Evolutionary conservation across 805 yeast species (phyloP), one percentile per base, ranked within the genome.

Genomic region (Zygosaccharomyces kombuchaensis): DNA sequence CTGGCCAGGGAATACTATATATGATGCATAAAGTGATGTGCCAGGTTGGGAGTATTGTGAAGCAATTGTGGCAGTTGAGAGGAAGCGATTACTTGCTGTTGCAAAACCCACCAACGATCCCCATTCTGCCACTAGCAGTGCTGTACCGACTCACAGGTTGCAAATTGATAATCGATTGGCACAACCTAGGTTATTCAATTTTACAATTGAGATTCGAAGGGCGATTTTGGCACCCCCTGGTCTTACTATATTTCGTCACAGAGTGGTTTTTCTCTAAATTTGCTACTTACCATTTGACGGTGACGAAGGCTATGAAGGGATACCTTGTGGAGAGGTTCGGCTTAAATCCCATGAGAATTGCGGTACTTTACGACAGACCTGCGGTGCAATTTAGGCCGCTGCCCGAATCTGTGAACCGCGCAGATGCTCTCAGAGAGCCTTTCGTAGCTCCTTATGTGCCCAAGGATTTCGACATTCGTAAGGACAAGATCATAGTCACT

Each of bases 71-170:
- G 62, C 54, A 68, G 27, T 64, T 82, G 35, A 68, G 83, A 41
- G 84, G 82, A 19, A 77, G 87, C 16, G 78, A 82, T 50, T 87
- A 72, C 56, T 72, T 90, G 6, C 57, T 91, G 62, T 75, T 93
- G 23, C 95, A 85, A 68, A 93, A 91, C 64, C 99, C 99, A 0
- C 99, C 99, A 0, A 78, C 87, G 3, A 73, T 93, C 39, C 99
- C 99, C 0, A 71, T 88, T 2, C 66, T 93, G 12, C 76, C 85
- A 0, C 69, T 90, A 2, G 73, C 80, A 0, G 75, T 84, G 1
- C 17, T 82, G 1, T 80, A 77, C 59, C 75, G 77, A 46, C 61
- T 79, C 35, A 75, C 78, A 9, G 73, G 80, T 2, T 72, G 90
- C 4, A 74, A 76, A 57, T 65, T 91, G 19, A 74, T 93, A 16